These are phyloP conservation scores for Lyophyllum semitale DNA, from an alignment of 768 basidiomycete species.

Conservation along the genomic window DNA sequence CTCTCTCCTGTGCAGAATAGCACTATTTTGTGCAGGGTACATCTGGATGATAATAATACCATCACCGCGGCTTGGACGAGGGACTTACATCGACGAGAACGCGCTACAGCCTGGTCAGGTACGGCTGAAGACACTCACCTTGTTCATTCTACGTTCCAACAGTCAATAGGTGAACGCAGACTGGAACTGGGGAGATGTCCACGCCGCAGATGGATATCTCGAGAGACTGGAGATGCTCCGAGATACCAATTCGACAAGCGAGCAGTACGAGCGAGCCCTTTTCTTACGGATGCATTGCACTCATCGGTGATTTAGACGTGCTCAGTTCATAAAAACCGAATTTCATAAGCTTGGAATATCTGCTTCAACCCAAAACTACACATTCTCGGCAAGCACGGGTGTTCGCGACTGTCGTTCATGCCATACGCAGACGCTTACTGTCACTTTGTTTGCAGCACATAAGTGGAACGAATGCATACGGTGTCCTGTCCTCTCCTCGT, in stretches of 20 bases:
- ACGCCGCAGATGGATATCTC: slow-evolving; percentile 81
- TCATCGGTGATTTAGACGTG: slow-evolving; percentile 50
- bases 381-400: slow-evolving; percentile 49
- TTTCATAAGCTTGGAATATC: slow-evolving; percentile 77
- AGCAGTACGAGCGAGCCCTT: slow-evolving; percentile 56
- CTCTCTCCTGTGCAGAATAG: slow-evolving; percentile 39
- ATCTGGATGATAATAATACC: slow-evolving; percentile 87
- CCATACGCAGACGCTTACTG: background rate
- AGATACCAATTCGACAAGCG: slow-evolving; percentile 63
- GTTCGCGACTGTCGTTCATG: slow-evolving; percentile 42
- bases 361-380: slow-evolving; percentile 69
- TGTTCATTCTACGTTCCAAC: background rate
- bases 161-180: slow-evolving; percentile 78
- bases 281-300: slow-evolving; percentile 2
- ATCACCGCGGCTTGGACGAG: slow-evolving; percentile 57
- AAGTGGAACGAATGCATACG: slow-evolving; percentile 81
- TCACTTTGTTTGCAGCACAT: slow-evolving; percentile 39
- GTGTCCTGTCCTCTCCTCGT: slow-evolving; percentile 79
- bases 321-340: slow-evolving; percentile 58
- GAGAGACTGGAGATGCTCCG: slow-evolving; percentile 64
- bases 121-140: slow-evolving; percentile 6
- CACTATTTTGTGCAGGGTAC: slow-evolving; percentile 67
- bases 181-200: slow-evolving; percentile 92
- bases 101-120: slow-evolving; percentile 94
- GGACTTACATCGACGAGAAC: slow-evolving; percentile 92